phyloP scores from a whole-genome alignment of 805 yeast species.

The Yarrowia porcina region DNA sequence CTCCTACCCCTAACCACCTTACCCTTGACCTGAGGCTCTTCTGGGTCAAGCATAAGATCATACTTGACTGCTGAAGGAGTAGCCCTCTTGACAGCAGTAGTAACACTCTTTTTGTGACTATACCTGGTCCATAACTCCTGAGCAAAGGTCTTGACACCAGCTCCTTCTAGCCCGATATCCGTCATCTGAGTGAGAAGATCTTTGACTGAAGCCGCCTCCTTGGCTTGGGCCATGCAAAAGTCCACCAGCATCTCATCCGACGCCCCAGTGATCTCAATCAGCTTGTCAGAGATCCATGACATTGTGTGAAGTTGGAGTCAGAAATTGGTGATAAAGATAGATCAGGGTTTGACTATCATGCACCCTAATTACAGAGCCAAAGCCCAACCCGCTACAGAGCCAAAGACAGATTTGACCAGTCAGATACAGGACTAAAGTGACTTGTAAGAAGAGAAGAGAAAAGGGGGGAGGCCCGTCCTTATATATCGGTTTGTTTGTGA shows the following conservation, averaged over 20 bases:
- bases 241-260: conserved; percentile 34
- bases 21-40: too few species aligned
- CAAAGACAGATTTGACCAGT: too few species aligned
- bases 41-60: conserved; percentile 7
- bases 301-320: background rate
- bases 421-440: too few species aligned
- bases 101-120: background rate
- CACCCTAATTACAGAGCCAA: too few species aligned
- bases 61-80: background rate
- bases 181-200: conserved; percentile 28
- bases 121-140: conserved; percentile 28
- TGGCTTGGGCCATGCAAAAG: conserved; percentile 35
- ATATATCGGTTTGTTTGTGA: too few species aligned
- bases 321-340: too few species aligned
- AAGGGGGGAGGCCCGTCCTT: too few species aligned
- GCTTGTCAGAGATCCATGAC: conserved; percentile 32
- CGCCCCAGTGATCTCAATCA: conserved; percentile 31
- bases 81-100: too few species aligned
- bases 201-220: conserved; percentile 29
- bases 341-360: too few species aligned
- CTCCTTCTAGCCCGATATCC: conserved; percentile 31
- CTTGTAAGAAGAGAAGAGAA: too few species aligned
- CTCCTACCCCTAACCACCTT: background rate
- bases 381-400: too few species aligned
- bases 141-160: conserved; percentile 28